Evolutionary conservation across 179 eudicot genomes (phyloP).

Genomic region (Silene vulgaris): DNA sequence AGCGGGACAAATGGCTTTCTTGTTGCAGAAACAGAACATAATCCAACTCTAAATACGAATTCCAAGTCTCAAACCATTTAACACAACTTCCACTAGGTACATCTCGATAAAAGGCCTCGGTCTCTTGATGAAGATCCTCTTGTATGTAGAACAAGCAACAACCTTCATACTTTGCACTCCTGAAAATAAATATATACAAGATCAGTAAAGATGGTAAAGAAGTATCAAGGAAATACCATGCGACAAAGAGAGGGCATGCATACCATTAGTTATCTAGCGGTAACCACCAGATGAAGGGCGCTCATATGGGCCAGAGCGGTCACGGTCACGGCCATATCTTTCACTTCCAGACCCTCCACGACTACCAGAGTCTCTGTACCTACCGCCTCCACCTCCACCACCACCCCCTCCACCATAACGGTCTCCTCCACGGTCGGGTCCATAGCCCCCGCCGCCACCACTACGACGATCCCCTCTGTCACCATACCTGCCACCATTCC

Average conservation of each 20-base stretch:
- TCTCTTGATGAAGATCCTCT: not conserved
- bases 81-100: conserved; percentile 27
- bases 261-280: conserved; percentile 29
- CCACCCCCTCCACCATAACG: conserved; percentile 53
- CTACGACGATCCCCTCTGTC: conserved; percentile 56
- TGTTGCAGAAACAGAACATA: conserved; percentile 32
- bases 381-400: conserved; percentile 53
- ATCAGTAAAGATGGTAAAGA: not conserved
- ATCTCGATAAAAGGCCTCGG: not conserved
- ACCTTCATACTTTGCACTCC: conserved; percentile 18
- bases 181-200: conserved; percentile 1
- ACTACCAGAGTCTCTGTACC: conserved; percentile 61
- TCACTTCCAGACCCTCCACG: conserved; percentile 70
- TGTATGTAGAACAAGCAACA: not conserved
- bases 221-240: not conserved
- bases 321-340: conserved; percentile 68
- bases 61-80: conserved; percentile 38
- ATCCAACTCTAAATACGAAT: conserved; percentile 35
- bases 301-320: conserved; percentile 77
- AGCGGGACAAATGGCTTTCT: conserved; percentile 36
- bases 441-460: conserved; percentile 34
- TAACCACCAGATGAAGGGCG: conserved; percentile 46
- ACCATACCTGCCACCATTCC: conserved; percentile 57
- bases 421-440: conserved; percentile 55
- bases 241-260: conserved; percentile 1